Percentiles rank a stretch among this genome's conserved stretches.
These are phyloP conservation scores for Cryptosporidium tyzzeri DNA, from an alignment of 169 alveolate species.

Conservation along the genomic window DNA sequence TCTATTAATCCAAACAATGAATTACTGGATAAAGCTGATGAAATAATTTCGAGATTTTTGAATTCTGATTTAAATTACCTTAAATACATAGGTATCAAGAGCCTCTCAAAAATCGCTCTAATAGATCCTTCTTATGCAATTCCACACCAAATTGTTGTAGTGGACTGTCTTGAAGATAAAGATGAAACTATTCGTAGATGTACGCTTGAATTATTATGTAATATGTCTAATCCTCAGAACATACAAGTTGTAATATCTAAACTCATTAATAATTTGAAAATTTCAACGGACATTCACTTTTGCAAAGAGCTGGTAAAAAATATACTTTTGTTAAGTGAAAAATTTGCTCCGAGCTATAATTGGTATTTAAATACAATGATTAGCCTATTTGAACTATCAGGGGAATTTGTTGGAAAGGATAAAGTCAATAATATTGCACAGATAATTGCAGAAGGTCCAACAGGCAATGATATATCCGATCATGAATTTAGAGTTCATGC, in stretches of 20 bases:
- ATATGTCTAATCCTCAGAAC: conserved; percentile 94
- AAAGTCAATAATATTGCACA: conserved; percentile 87
- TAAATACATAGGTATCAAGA: conserved; percentile 93
- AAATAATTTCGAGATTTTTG: conserved; percentile 89
- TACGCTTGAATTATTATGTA: conserved; percentile 91
- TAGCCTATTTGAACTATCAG: conserved; percentile 87
- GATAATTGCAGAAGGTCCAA: conserved; percentile 84
- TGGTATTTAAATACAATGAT: conserved; percentile 90
- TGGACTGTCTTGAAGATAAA: conserved; percentile 95
- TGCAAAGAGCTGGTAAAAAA: conserved; percentile 88
- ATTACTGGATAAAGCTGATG: conserved; percentile 91
- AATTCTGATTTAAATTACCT: conserved; percentile 91
- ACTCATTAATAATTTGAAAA: conserved; percentile 87
- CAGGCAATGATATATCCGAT: conserved; percentile 59
- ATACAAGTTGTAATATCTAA: conserved; percentile 92
- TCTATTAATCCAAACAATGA: conserved; percentile 89
- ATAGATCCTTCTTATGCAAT: conserved; percentile 92
- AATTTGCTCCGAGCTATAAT: conserved; percentile 88
- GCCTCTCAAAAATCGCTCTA: conserved; percentile 87
- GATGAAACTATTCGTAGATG: conserved; percentile 95
- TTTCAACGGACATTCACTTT: conserved; percentile 87
- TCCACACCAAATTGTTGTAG: conserved; percentile 93
- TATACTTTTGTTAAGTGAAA: conserved; percentile 88
- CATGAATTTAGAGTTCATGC: conserved; percentile 53
- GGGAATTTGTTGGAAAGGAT: conserved; percentile 86